phyloP scores from a whole-genome alignment of 2,329 filamentous ascomycete genomes.

The Madurella fahalii region DNA sequence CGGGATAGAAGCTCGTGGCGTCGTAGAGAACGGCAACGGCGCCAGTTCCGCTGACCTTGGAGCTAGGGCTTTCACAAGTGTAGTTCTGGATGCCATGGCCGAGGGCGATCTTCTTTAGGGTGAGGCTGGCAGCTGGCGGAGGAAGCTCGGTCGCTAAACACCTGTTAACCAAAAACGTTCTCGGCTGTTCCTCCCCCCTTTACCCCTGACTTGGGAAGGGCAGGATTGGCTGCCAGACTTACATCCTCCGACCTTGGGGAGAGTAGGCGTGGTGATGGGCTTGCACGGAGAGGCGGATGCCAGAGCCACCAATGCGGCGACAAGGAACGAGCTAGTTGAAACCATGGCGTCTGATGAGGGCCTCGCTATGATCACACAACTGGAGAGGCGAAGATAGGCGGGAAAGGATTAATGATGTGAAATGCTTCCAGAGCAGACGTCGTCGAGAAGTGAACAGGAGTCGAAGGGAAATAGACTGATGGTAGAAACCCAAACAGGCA shows the following conservation, averaged over 20 bases:
- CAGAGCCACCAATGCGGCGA: conserved; percentile 22
- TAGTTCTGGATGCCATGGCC: conserved; percentile 68
- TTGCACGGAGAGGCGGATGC: conserved; percentile 21
- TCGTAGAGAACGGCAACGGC: conserved; percentile 61
- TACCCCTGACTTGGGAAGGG: not conserved
- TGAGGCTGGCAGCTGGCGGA: conserved; percentile 35
- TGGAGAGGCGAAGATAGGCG: not conserved
- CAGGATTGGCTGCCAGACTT: not conserved
- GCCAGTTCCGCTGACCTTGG: conserved; percentile 38
- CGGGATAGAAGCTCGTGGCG: conserved; percentile 48
- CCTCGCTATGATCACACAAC: not conserved
- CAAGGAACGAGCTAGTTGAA: conserved; percentile 17
- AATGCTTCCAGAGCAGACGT: conserved; percentile 19
- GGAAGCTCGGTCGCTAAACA: conserved; percentile 41
- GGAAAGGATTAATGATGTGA: conserved; percentile 2
- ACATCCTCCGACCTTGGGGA: conserved; percentile 21
- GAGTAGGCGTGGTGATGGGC: conserved; percentile 14
- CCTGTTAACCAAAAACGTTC: not conserved
- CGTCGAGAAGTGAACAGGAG: conserved; percentile 16
- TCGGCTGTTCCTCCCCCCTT: conserved; percentile 6
- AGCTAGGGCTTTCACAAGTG: conserved; percentile 45
- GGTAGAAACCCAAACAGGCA: conserved; percentile 1
- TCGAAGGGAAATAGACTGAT: conserved; percentile 1
- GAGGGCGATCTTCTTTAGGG: conserved; percentile 53
- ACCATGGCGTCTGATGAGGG: conserved; percentile 21